Evolutionary conservation across 1,284 basidiomycete genomes (phyloP).

Genomic region (Apiotrichum sp.): DNA sequence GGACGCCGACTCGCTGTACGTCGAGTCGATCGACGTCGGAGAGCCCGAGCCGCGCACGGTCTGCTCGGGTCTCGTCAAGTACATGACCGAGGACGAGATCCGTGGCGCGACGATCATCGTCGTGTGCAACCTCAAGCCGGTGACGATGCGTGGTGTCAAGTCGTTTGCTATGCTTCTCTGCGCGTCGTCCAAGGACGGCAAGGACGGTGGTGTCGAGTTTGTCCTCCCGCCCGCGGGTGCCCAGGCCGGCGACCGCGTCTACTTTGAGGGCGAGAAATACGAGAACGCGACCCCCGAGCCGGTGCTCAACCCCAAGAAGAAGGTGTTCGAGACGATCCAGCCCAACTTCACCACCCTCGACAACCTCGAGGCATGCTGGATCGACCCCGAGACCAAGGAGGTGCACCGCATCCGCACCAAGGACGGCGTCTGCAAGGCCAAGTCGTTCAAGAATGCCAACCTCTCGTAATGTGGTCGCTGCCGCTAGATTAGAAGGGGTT

Average conservation of each 20-base stretch:
- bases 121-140: constrained; percentile 89
- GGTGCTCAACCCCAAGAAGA: constrained; percentile 93
- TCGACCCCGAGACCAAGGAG: constrained; percentile 73
- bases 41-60: constrained; percentile 88
- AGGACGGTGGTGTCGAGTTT: constrained; percentile 84
- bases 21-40: constrained; percentile 89
- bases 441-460: constrained; percentile 75
- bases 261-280: constrained; percentile 75
- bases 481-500: no score
- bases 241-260: constrained; percentile 83
- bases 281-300: constrained; percentile 66
- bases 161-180: constrained; percentile 94
- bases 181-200: constrained; percentile 79
- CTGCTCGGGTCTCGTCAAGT: constrained; percentile 88
- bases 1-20: constrained; percentile 85
- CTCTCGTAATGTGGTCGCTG: constrained; percentile 57
- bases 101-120: constrained; percentile 75
- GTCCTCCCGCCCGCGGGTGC: constrained; percentile 79
- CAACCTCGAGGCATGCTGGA: constrained; percentile 80
- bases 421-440: constrained; percentile 72
- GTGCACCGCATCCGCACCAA: constrained; percentile 79
- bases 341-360: constrained; percentile 83
- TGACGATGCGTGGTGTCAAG: constrained; percentile 90
- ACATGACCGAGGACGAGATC: constrained; percentile 91
- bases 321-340: constrained; percentile 91